These are phyloP conservation scores for Talaromyces trachyspermus DNA, from an alignment of 495 filamentous ascomycete species.

Conservation along the genomic window DNA sequence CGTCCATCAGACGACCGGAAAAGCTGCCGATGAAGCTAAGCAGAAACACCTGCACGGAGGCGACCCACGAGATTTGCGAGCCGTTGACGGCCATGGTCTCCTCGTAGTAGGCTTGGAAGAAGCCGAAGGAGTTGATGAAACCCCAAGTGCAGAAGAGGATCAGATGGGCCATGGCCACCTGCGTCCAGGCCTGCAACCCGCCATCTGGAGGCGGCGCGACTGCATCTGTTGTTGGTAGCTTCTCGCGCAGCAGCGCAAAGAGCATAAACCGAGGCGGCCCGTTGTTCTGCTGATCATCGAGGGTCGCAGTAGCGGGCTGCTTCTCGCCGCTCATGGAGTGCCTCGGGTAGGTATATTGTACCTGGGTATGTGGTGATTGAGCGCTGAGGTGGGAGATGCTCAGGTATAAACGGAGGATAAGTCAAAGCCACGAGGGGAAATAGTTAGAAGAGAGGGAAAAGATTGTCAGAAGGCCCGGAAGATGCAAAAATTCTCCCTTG, in stretches of 20 bases:
- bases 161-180: conserved; percentile 57
- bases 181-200: conserved; percentile 59
- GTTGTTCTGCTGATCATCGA: not conserved
- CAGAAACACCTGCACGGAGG: conserved; percentile 27
- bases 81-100: conserved; percentile 39
- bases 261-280: conserved; percentile 1
- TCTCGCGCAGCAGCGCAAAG: conserved; percentile 3
- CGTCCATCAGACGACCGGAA: conserved; percentile 59
- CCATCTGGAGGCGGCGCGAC: conserved; percentile 50
- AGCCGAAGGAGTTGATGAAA: conserved; percentile 69
- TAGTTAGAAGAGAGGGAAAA: not conserved
- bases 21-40: conserved; percentile 30
- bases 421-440: no score
- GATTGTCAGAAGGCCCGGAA: not conserved
- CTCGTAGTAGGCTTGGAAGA: conserved; percentile 76
- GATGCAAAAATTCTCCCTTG: not conserved
- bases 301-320: not conserved
- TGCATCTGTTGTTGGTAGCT: not conserved
- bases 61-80: conserved; percentile 62
- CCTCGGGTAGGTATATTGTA: not conserved
- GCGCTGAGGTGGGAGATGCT: not conserved
- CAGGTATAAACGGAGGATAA: no score
- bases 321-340: not conserved
- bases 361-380: not conserved
- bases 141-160: conserved; percentile 71